Percentiles rank a stretch among this genome's conserved stretches.
phyloP scores from a whole-genome alignment of 495 filamentous ascomycete genomes.

The Aspergillus mulundensis region DNA sequence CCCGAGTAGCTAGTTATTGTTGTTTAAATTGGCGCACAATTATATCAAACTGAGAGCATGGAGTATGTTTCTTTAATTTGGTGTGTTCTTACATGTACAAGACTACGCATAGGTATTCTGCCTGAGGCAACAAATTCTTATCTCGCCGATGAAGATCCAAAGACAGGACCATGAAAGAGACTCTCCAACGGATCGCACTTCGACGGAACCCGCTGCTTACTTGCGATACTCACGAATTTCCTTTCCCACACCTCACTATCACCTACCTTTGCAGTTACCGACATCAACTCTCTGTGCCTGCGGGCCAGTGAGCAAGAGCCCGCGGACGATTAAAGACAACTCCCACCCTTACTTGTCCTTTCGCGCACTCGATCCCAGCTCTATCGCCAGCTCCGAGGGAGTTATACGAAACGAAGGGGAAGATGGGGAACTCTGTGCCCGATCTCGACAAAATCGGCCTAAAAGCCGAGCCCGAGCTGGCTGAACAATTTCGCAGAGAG shows the following conservation, averaged over 20 bases:
- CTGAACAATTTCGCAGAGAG: slow-evolving; percentile 60
- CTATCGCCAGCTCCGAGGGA: neutral
- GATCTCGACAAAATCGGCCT: slow-evolving; percentile 53
- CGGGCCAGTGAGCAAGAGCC: slow-evolving; percentile 17
- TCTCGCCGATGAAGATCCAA: slow-evolving; percentile 9
- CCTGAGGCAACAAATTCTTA: slow-evolving; percentile 13
- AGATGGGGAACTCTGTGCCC: slow-evolving; percentile 46
- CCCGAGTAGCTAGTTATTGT: slow-evolving; percentile 1
- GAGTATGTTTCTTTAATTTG: neutral
- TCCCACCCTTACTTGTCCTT: slow-evolving; percentile 5
- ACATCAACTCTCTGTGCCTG: slow-evolving; percentile 15
- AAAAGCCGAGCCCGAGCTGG: slow-evolving; percentile 55
- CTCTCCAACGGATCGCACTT: neutral
- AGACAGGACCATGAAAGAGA: neutral
- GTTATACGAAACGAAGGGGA: neutral
- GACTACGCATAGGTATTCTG: slow-evolving; percentile 4
- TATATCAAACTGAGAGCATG: neutral
- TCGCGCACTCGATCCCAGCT: neutral
- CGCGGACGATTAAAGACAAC: neutral
- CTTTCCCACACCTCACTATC: neutral
- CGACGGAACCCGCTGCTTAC: neutral
- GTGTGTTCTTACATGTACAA: too few relatives aligned
- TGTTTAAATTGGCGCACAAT: neutral
- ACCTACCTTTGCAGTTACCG: neutral
- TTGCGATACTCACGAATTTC: neutral